These are phyloP conservation scores for Trypanosomatidae sp. DNA, from an alignment of 208 protist genomes.

Conservation along the genomic window DNA sequence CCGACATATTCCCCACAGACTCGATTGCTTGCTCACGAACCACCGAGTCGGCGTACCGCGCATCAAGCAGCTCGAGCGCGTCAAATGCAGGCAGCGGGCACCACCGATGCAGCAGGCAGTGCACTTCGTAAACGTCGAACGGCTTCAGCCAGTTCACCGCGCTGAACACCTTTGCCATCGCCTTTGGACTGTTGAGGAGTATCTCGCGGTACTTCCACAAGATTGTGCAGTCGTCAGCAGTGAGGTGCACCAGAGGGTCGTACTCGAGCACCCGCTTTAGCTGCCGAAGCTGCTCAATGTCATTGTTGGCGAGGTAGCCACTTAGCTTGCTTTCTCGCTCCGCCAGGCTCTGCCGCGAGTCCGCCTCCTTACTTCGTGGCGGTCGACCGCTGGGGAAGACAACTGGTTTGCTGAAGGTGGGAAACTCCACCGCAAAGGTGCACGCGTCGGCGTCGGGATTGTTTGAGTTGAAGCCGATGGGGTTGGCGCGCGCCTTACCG, in stretches of 20 bases:
- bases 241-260: constrained; percentile 65
- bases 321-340: constrained; percentile 24
- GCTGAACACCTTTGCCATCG: constrained; percentile 75
- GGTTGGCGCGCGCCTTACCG: constrained; percentile 34
- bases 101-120: constrained; percentile 57
- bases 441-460: constrained; percentile 37
- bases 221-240: constrained; percentile 54
- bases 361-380: constrained; percentile 35
- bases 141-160: constrained; percentile 70
- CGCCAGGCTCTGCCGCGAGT: constrained; percentile 15
- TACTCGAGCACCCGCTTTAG: constrained; percentile 56
- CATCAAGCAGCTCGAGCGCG: constrained; percentile 81
- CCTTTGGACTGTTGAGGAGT: constrained; percentile 48
- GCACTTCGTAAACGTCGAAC: constrained; percentile 61
- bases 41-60: constrained; percentile 56
- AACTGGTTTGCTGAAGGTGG: constrained; percentile 45
- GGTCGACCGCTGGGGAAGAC: constrained; percentile 54
- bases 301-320: constrained; percentile 33
- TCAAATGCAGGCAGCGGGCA: constrained; percentile 53
- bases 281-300: constrained; percentile 56
- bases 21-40: constrained; percentile 76
- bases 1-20: constrained; percentile 53
- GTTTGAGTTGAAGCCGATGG: constrained; percentile 34
- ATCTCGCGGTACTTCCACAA: constrained; percentile 73
- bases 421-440: constrained; percentile 40